These are phyloP conservation scores for Chrysanthemum seticuspe DNA, from an alignment of 129 eudicot genomes.

Conservation along the genomic window DNA sequence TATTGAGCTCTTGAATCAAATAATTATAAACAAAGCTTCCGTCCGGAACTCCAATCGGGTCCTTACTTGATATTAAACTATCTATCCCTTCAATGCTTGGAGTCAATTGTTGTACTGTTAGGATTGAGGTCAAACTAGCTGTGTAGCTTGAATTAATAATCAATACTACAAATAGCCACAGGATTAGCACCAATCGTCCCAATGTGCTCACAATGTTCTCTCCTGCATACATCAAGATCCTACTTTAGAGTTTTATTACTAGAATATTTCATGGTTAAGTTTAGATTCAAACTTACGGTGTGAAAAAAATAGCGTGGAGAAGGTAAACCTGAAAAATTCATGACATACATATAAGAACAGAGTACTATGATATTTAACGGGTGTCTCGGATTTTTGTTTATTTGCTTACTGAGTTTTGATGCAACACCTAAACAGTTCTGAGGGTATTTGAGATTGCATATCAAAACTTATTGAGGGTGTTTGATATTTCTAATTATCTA, in stretches of 20 bases:
- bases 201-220: background rate
- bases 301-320: conserved; percentile 48
- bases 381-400: no score
- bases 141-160: conserved; percentile 71
- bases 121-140: conserved; percentile 77
- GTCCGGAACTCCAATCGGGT: conserved; percentile 72
- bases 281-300: conserved; percentile 24
- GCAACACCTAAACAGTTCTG: no score
- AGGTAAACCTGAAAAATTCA: conserved; percentile 56
- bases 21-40: conserved; percentile 62
- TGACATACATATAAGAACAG: background rate
- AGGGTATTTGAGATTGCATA: no score
- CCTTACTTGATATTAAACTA: conserved; percentile 50
- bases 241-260: background rate
- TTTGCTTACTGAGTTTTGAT: no score
- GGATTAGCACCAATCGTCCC: conserved; percentile 5
- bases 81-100: conserved; percentile 59
- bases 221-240: conserved; percentile 2
- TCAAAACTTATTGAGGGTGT: no score
- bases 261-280: background rate
- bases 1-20: conserved; percentile 45
- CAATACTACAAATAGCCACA: conserved; percentile 10
- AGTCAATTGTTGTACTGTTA: conserved; percentile 62
- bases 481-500: no score
- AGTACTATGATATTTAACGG: no score